Evolutionary conservation across 352 stramenopile species (phyloP), one percentile per base, ranked within the genome.

Genomic region (Globisporangium irregulare): DNA sequence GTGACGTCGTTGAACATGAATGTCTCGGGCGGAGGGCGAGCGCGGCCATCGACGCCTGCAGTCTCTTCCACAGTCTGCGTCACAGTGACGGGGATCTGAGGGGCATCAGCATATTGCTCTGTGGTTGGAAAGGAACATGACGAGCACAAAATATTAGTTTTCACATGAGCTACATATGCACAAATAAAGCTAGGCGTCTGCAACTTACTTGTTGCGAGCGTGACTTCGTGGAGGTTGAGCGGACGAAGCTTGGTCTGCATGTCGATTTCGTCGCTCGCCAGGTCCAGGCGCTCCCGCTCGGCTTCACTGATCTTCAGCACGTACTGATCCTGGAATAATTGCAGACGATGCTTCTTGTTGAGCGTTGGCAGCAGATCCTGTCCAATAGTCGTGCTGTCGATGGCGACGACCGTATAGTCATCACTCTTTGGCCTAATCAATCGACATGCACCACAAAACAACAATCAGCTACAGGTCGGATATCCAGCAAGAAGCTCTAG

Each of bases 1-100:
- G 87, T 96, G 60, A 96, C 87, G 72, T 96, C 89, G 74, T 96
- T 96, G 65, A 94, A 96, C 89, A 96, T 96, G 73, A 96, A 96
- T 38, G 88, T 96, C 66, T 94, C 86, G 1, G 88, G 88, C 34
- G 85, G 86, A 12, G 88, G 88, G 24, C 88, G 88, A 14, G 79
- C 73, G 36, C 87, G 84, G 38, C 79, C 87, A 62, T 93, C 81
- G 57, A 91, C 59, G 62, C 85, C 90, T 20, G 77, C 72, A 6
- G 81, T 79, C 61, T 94, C 82, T 32, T 94, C 86, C 50, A 91
- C 82, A 0, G 82, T 70, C 10, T 83, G 87, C 1, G 85, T 82
- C 59, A 89, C 84, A 1, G 79, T 84, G 24, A 88, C 81, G 8
- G 80, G 78, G 10, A 93, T 81, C 68, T 95, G 86, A 24, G 87